Percentiles rank a stretch among this genome's conserved stretches.
Conservation (phyloP, 306 rosid species). For the Prinsepia uniflora region DNA sequence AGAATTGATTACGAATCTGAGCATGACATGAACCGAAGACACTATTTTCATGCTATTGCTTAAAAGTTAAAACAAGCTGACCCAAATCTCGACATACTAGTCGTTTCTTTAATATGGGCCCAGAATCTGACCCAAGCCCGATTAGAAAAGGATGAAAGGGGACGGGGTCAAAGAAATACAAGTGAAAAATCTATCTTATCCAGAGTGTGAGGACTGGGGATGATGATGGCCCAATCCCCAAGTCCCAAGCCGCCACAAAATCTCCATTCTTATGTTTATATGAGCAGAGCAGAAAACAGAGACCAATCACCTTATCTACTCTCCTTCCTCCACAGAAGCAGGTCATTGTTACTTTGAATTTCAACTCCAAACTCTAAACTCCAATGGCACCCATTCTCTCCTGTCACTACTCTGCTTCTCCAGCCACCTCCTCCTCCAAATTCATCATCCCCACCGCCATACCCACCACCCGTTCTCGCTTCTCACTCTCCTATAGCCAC, state of each 20-base stretch:
- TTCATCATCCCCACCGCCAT: conserved; percentile 26
- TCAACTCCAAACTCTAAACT: background rate
- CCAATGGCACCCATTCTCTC: conserved; percentile 63
- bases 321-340: background rate
- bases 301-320: conserved; percentile 8
- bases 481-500: conserved; percentile 37
- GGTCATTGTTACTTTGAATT: conserved; percentile 24
- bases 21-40: too few species aligned
- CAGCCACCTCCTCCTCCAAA: conserved; percentile 34
- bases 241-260: background rate
- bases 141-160: background rate
- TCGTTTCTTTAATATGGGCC: background rate
- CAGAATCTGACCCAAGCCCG: too few species aligned
- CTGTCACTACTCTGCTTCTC: conserved; percentile 47
- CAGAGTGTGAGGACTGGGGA: conserved; percentile 14
- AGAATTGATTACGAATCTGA: too few species aligned
- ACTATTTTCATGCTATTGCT: too few species aligned
- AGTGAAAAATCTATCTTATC: conserved; percentile 6
- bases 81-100: too few species aligned
- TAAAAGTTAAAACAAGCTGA: too few species aligned
- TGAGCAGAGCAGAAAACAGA: background rate
- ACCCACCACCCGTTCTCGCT: conserved; percentile 34
- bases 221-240: conserved; percentile 9
- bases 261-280: background rate
- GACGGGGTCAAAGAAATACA: background rate